phyloP scores from a whole-genome alignment of 2,329 filamentous ascomycete species.

The Beauveria medogensis region DNA sequence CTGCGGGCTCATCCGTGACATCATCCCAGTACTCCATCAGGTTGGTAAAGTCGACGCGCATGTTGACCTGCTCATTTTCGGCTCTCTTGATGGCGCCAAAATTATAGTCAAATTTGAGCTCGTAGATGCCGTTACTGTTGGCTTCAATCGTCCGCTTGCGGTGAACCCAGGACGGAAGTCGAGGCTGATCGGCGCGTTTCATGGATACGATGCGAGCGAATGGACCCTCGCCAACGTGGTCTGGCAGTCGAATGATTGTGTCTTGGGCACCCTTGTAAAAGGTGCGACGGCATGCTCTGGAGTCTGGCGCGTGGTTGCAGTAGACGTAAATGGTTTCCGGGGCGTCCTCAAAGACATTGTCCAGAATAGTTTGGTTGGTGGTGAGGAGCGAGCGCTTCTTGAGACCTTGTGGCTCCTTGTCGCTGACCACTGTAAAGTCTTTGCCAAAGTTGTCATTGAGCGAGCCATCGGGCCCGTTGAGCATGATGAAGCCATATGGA shows the following conservation, averaged over 20 bases:
- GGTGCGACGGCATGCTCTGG: conserved; percentile 15
- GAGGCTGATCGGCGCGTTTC: conserved; percentile 6
- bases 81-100: conserved; percentile 18
- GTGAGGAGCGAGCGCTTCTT: conserved; percentile 18
- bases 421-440: conserved; percentile 16
- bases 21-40: conserved; percentile 23
- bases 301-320: conserved; percentile 19
- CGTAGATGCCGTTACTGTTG: conserved; percentile 16
- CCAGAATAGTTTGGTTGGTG: conserved; percentile 19
- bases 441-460: conserved; percentile 19
- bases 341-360: conserved; percentile 20
- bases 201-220: conserved; percentile 19
- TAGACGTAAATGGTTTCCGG: conserved; percentile 21
- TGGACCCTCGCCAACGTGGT: conserved; percentile 20
- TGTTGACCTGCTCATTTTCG: conserved; percentile 19
- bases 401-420: conserved; percentile 7
- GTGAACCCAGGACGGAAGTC: conserved; percentile 9
- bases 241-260: conserved; percentile 19
- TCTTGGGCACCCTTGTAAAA: conserved; percentile 16
- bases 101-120: conserved; percentile 25
- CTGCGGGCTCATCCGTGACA: conserved; percentile 13
- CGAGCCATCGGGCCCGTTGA: conserved; percentile 21
- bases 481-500: conserved; percentile 24
- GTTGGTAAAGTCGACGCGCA: conserved; percentile 28
- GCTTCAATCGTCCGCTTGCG: neutral